Conservation (phyloP, 1,139 yeast species). For the Debaryomycetaceae sp. region DNA sequence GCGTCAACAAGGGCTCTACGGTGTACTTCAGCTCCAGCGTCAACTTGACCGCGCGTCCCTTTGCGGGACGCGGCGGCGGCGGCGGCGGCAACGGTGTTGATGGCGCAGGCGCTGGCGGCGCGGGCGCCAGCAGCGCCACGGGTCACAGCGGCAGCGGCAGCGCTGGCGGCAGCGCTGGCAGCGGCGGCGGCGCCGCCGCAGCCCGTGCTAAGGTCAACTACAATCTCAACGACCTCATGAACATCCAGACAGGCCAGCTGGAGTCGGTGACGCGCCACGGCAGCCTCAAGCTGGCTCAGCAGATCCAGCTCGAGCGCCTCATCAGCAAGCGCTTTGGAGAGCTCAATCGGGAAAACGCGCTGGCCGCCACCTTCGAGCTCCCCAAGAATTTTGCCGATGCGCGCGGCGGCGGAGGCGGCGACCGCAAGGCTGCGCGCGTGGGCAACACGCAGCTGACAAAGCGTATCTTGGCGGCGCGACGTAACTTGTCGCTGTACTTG, state of each 20-base stretch:
- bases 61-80: slow-evolving; percentile 7
- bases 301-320: slow-evolving; percentile 38
- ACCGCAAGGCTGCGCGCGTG: slow-evolving; percentile 26
- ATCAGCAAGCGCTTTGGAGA: slow-evolving; percentile 36
- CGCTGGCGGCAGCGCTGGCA: slow-evolving; percentile 1
- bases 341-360: slow-evolving; percentile 29
- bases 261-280: slow-evolving; percentile 29
- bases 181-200: slow-evolving; percentile 12
- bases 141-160: background rate
- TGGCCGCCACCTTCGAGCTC: slow-evolving; percentile 28
- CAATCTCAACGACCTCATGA: slow-evolving; percentile 41
- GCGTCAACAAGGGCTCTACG: slow-evolving; percentile 31
- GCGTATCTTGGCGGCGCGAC: slow-evolving; percentile 39
- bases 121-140: too few relatives aligned
- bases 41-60: slow-evolving; percentile 39
- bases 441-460: slow-evolving; percentile 47
- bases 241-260: slow-evolving; percentile 45
- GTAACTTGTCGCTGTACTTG: slow-evolving; percentile 43
- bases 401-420: slow-evolving; percentile 17
- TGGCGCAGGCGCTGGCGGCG: too few relatives aligned
- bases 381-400: slow-evolving; percentile 41
- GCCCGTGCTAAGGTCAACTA: slow-evolving; percentile 42
- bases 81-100: background rate
- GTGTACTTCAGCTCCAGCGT: slow-evolving; percentile 43
- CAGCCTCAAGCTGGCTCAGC: slow-evolving; percentile 41